Conservation (phyloP, 2,329 filamentous ascomycete genomes). For the Capronia coronata region DNA sequence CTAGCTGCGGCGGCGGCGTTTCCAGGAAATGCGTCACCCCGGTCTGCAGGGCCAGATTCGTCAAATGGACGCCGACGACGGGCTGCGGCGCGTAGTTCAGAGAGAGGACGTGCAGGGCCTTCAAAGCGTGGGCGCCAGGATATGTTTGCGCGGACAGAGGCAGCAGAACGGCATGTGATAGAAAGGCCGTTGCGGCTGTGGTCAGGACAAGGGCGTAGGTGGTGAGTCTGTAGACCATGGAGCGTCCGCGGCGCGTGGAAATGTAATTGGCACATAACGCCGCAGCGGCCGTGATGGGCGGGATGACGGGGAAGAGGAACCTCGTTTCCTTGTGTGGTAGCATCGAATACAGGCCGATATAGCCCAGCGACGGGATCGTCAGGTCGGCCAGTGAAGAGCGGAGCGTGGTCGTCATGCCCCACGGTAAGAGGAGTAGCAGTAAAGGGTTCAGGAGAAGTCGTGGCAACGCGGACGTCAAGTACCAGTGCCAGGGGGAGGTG, state of each 20-base stretch:
- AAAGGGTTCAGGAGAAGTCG: conserved; percentile 74
- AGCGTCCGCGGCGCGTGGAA: conserved; percentile 60
- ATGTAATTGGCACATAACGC: conserved; percentile 67
- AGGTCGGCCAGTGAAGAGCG: conserved; percentile 50
- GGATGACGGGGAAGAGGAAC: conserved; percentile 85
- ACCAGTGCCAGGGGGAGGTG: conserved; percentile 75
- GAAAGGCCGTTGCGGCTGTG: conserved; percentile 52
- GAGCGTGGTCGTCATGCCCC: conserved; percentile 1
- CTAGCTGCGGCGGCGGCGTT: conserved; percentile 26
- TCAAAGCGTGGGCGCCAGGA: conserved; percentile 76
- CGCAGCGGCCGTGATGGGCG: conserved; percentile 69
- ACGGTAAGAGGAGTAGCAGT: conserved; percentile 38
- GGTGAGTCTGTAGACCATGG: conserved; percentile 48
- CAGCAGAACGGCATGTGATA: conserved; percentile 65
- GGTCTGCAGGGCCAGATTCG: conserved; percentile 58
- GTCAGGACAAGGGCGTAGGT: conserved; percentile 54
- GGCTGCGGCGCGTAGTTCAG: conserved; percentile 26
- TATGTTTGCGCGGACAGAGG: conserved; percentile 84
- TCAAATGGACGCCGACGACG: conserved; percentile 46
- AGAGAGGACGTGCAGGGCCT: conserved; percentile 35
- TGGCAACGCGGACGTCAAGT: conserved; percentile 74
- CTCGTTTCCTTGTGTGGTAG: conserved; percentile 95
- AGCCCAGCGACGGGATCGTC: conserved; percentile 61
- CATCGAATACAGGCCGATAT: conserved; percentile 72
- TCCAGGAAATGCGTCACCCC: conserved; percentile 57